Percentiles rank a stretch among this genome's conserved stretches.
Conservation (phyloP, 176 grass and related monocot species). For the Carex scoparia region DNA sequence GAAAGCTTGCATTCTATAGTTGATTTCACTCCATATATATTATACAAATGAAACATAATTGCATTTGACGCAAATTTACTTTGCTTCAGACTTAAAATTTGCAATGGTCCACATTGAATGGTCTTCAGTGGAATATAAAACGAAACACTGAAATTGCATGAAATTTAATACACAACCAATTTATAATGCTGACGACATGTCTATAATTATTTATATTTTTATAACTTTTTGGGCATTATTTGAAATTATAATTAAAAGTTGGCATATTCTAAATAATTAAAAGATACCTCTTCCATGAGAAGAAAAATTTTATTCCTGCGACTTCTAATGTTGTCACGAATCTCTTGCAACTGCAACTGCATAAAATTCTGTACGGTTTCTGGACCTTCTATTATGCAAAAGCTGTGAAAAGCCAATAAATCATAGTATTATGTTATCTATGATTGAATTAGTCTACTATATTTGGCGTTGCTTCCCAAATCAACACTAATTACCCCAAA, state of each 20-base stretch:
- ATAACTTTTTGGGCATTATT: neutral
- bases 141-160: neutral
- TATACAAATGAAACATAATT: neutral
- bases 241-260: neutral
- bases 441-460: neutral
- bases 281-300: constrained; percentile 89
- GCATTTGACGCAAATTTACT: neutral
- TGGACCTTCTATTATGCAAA: constrained; percentile 97
- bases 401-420: constrained; percentile 33
- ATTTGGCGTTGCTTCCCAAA: neutral
- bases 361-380: constrained; percentile 74
- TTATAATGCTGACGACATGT: neutral
- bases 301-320: constrained; percentile 86
- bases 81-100: neutral
- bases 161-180: neutral
- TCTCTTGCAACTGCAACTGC: constrained; percentile 74
- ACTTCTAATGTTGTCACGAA: constrained; percentile 75
- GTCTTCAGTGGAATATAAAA: neutral
- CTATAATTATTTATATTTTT: neutral
- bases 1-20: neutral
- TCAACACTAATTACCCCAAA: neutral
- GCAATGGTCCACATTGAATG: neutral
- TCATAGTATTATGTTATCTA: neutral
- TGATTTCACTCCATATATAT: neutral
- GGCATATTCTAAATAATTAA: neutral